Conservation (phyloP, 1,284 basidiomycete genomes). For the Testicularia cyperi region DNA sequence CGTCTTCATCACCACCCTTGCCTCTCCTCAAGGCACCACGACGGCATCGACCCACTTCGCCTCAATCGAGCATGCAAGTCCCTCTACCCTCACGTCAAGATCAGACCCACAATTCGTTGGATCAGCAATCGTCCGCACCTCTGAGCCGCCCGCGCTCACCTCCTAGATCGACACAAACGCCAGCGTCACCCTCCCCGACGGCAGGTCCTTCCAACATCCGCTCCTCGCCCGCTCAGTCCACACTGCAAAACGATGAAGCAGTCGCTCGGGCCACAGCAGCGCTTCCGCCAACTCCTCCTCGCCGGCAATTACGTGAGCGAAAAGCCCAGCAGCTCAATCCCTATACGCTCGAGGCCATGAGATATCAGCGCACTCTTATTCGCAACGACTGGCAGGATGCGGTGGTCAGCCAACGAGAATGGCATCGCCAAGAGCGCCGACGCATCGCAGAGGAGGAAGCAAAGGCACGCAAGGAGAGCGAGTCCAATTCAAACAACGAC, state of each 20-base stretch:
- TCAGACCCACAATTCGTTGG: no score
- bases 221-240: neutral
- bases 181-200: neutral
- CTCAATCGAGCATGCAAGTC: no score
- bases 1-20: no score
- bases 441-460: slow-evolving; percentile 25
- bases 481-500: neutral
- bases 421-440: slow-evolving; percentile 37
- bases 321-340: slow-evolving; percentile 61
- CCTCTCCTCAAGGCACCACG: no score
- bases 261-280: slow-evolving; percentile 22
- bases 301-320: slow-evolving; percentile 51
- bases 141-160: neutral
- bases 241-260: slow-evolving; percentile 7
- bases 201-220: neutral
- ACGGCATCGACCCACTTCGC: no score
- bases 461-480: neutral
- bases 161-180: neutral
- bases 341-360: slow-evolving; percentile 59
- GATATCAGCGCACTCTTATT: slow-evolving; percentile 57
- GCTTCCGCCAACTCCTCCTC: slow-evolving; percentile 29
- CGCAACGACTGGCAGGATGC: slow-evolving; percentile 62
- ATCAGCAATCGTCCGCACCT: no score
- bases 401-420: slow-evolving; percentile 56
- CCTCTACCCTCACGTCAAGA: neutral